Percentiles rank a stretch among this genome's conserved stretches.
Evolutionary conservation across 805 yeast genomes (phyloP).

Genomic region (Lipomyces sp.): DNA sequence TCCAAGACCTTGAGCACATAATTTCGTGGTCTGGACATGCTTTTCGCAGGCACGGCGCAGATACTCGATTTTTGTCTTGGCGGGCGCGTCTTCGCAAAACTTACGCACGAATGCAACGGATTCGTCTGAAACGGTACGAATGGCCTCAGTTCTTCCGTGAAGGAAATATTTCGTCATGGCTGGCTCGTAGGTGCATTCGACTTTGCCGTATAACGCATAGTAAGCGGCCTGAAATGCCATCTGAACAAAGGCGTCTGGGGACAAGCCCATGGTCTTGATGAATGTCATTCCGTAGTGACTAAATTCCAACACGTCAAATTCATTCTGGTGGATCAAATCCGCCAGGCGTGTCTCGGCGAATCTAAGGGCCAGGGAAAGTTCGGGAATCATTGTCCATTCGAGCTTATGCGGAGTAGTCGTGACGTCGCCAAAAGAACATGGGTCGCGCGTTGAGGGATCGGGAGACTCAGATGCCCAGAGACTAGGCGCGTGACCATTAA

Average conservation of each 20-base stretch:
- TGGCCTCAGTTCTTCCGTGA: constrained; percentile 93
- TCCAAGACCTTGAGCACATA: constrained; percentile 79
- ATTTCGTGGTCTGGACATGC: constrained; percentile 70
- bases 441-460: constrained; percentile 52
- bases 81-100: constrained; percentile 71
- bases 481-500: constrained; percentile 75
- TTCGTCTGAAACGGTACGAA: constrained; percentile 80
- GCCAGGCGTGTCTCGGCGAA: constrained; percentile 90
- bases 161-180: constrained; percentile 89
- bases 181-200: constrained; percentile 93
- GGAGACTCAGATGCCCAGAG: constrained; percentile 65
- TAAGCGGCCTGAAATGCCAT: constrained; percentile 94
- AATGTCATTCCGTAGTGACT: constrained; percentile 66
- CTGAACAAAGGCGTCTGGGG: constrained; percentile 94
- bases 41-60: constrained; percentile 71
- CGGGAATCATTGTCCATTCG: constrained; percentile 85
- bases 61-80: constrained; percentile 61
- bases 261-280: constrained; percentile 81
- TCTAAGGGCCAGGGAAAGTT: constrained; percentile 75
- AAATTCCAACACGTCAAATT: constrained; percentile 80
- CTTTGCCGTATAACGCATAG: constrained; percentile 88
- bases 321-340: constrained; percentile 87
- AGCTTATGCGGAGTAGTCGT: constrained; percentile 78
- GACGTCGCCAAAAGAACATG: constrained; percentile 51
- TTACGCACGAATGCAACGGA: constrained; percentile 82